Evolutionary conservation across 1,284 basidiomycete genomes (phyloP), one percentile per base, ranked within the genome.

Genomic region (Pseudozyma tsukubaensis): DNA sequence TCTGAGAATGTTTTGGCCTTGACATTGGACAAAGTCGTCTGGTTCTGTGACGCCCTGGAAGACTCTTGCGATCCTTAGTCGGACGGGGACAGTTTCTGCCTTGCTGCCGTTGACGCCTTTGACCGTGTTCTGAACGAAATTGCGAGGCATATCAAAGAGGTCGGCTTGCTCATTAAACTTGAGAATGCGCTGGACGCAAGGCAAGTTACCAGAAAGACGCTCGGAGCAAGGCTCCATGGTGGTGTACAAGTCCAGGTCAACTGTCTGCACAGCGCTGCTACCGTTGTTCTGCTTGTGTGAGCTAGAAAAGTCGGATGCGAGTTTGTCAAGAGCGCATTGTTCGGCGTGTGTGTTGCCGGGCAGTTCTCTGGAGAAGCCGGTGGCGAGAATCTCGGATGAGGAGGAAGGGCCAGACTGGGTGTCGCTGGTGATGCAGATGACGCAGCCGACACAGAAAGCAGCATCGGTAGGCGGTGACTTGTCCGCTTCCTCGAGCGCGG

Each of bases 191-290:
- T 94, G 89, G 13, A 93, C 91, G 83, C 97, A 99, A 0, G 94
- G 91, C 0, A 90, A 86, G 37, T 97, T 88, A 1, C 95, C 94
- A 0, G 93, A 95, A 11, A 94, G 92, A 57, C 97, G 88, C 34
- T 92, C 86, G 3, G 94, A 96, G 84, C 97, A 99, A 12, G 97
- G 97, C 83, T 99, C 97, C 88, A 99, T 90, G 0, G 96, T 99
- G 0, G 95, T 97, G 83, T 96, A 99, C 63, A 94, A 89, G 78
- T 93, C 90, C 29, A 90, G 87, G 44, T 87, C 86, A 10, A 85
- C 50, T 4, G 59, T 58, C 18, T 50, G 50, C 1, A 56, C 29
- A 0, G 24, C 37, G 3, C n/a, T n/a, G 14, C 47, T 13, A 18
- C 36, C 44, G 16, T 44, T 35, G 0, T 29, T 47, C 11, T 53